Base-by-base conservation (phyloP, 192 early-diverging fungal species). In the Backusella liffmaniae region DNA sequence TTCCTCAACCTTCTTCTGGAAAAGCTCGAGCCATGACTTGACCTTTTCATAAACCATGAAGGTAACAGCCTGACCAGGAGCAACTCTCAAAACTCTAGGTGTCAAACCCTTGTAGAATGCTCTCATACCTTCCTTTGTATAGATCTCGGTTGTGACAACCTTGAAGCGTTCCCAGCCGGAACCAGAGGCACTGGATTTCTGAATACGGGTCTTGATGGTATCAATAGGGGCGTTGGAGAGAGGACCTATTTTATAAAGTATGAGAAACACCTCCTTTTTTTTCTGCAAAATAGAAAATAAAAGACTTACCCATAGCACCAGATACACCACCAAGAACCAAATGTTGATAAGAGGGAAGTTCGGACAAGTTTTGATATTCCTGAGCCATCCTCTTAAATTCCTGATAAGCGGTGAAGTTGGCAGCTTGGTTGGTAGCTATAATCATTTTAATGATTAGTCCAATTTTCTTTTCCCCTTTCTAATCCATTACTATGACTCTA, bases 171-270 rank as follows among this genome's bases (percentile, higher is more conserved):
- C 76, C 91, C 92, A 97, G 16, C 93, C 96, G 16, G 89, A 88
- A 59, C 91, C 91, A 6, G 85, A 75, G 44, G 89, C 88, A 8
- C 90, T 90, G 6, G 91, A 91, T 84, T 92, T 94, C 80, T 99
- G 97, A 67, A 99, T 96, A 80, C 97, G 94, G 18, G 97, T 99
- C 88, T 99, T 99, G 87, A 99, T 96, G 37, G 96, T 97, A 83
- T 99, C 97, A 53, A 99, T 97, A 26, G 97, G 97, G 4, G 94
- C 94, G 81, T 99, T 99, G 65, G 94, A 96, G 1, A 99, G 82
- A 1, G 97, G 97, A 39, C 96, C 70, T 71, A 49, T 8, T 29
- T 71, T 13, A 49, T 18, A 71, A 71, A 32, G 7, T 29, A 41
- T 71, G 23, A 49, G 44, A 49, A 71, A 71, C 16, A n/a, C 4